Base-by-base conservation (phyloP, 257 asterid genomes). In the Scutellaria galericulata region DNA sequence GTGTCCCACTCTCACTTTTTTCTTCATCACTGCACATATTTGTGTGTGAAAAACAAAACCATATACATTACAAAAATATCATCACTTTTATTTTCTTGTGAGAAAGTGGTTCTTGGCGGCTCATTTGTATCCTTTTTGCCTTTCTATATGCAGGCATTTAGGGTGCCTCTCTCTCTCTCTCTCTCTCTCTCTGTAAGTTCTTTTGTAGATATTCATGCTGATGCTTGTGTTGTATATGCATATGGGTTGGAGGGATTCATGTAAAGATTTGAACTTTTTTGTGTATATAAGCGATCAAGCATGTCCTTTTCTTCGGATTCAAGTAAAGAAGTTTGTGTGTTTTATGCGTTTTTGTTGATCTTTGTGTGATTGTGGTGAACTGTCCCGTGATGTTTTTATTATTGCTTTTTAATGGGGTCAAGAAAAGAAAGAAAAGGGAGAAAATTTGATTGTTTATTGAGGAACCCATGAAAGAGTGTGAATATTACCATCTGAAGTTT, bases 241-340 rank as follows among this genome's bases (percentile, higher is more conserved):
- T 71, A 55, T 70, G 77, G 75, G 55, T 8, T 37, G 54, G 14
- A 40, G 45, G 61, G 68, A 9, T 27, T 72, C 47, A 24, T 42
- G 41, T 39, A 22, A 41, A 77, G 45, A 14, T 50, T 24, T 66
- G 69, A 39, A 31, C 37, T 31, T 31, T 24, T 60, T 66, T 75
- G 40, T 42, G 18, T 12, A 1, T 27, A 14, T 40, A 55, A 59
- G 27, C 18, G 62, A 35, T 60, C 41, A 42, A 44, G 20, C 22
- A 70, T 54, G 66, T 11, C 51, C 54, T 51, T 72, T 63, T n/a
- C 54, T 64, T 61, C 5, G 7, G 55, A 14, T 69, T 79, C 77
- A 55, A 63, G 77, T 55, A 47, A 69, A 42, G 48, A 64, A 22
- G 48, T 55, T 47, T 37, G 65, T 68, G 39, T 45, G 64, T 27